Evolutionary conservation across 2,329 filamentous ascomycete species (phyloP), one percentile per base, ranked within the genome.

Genomic region (Ploettnerulaceae sp.): DNA sequence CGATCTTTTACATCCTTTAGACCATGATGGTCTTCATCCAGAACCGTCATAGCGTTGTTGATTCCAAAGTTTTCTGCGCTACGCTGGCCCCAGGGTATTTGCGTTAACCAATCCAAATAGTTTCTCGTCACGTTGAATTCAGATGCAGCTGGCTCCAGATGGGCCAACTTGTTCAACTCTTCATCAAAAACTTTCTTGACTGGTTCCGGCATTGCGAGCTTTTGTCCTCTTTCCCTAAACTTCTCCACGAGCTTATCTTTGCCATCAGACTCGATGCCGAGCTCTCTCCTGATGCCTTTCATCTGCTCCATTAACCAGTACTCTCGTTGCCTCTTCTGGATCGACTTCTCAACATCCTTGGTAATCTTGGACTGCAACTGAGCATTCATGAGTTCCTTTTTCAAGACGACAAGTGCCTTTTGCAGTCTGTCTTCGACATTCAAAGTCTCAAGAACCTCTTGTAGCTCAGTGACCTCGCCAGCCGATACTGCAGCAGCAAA

Each of bases 261-360:
- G 55, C 94, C 93, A 63, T 98, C 93, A 5, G 89, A 95, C 66
- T 98, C 94, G 43, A 98, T 88, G 17, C 94, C 93, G 38, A 98
- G 79, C 68, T 98, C 93, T 48, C 93, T 80, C 48, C 89, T 85
- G 62, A 98, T 98, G 20, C 90, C 93, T 73, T 97, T 97, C 90
- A 98, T 95, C 67, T 98, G 94, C 69, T 98, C 93, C 89, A 95
- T 94, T 36, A 98, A 73, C 87, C 89, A 97, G 70, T 97, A 98
- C 64, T 98, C 93, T 42, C 93, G 82, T 66, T 98, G 93, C 22
- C 91, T 84, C 70, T 98, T 97, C 60, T 90, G 90, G 44, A 98
- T 97, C 69, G 95, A 96, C 62, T 81, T 89, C 66, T 97, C 93
- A 14, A 98, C 94, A 63, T 98, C 93, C 69, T 96, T 96, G 48